Percentiles rank a stretch among this genome's conserved stretches.
Evolutionary conservation across 768 basidiomycete genomes (phyloP).

Genomic region (Termitomyces sp.): DNA sequence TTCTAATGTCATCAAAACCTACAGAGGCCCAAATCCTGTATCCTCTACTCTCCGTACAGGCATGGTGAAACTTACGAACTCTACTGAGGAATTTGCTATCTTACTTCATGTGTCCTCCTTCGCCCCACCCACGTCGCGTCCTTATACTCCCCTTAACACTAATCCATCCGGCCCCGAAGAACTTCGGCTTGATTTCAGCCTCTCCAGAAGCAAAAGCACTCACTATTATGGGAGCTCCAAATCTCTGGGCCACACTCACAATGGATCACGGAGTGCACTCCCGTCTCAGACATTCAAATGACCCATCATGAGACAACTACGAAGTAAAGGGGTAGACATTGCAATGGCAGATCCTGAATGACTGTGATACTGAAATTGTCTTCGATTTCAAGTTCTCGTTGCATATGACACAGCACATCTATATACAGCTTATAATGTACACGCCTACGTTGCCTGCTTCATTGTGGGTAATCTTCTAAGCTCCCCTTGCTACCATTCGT

Average conservation of each 20-base stretch:
- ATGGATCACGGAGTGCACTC: conserved; percentile 43
- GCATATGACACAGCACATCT: not conserved
- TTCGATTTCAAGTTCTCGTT: not conserved
- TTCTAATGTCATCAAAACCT: conserved; percentile 64
- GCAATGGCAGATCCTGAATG: conserved; percentile 13
- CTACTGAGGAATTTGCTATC: conserved; percentile 84
- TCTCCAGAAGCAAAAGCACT: conserved; percentile 56
- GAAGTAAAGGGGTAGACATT: conserved; percentile 7
- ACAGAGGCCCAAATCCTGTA: conserved; percentile 51
- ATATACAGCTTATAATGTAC: not conserved
- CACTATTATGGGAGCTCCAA: conserved; percentile 40
- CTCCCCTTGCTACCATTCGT: not conserved
- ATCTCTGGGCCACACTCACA: conserved; percentile 27
- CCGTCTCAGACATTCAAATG: conserved; percentile 16
- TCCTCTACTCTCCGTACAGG: conserved; percentile 55
- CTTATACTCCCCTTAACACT: conserved; percentile 54
- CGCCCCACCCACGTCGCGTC: conserved; percentile 49
- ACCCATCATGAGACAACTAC: conserved; percentile 8
- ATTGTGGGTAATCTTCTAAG: no score
- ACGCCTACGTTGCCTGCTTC: not conserved
- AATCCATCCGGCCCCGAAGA: conserved; percentile 33
- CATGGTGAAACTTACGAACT: conserved; percentile 73
- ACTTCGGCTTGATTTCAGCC: conserved; percentile 41
- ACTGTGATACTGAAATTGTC: not conserved
- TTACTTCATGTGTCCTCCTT: conserved; percentile 82